phyloP scores from a whole-genome alignment of 441 rosid genomes.

The Jatropha podagrica region DNA sequence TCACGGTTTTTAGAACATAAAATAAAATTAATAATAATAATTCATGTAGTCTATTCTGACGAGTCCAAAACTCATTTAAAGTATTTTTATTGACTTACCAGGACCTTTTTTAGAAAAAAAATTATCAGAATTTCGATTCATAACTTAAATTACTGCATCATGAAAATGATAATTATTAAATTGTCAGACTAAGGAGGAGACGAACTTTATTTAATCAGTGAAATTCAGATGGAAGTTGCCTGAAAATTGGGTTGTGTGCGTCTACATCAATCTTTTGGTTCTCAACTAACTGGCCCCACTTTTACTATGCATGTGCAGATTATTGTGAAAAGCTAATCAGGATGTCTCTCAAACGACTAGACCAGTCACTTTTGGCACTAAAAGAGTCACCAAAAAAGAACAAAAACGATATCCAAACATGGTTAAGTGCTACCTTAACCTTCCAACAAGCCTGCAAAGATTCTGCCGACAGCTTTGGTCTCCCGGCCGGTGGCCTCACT shows the following conservation, averaged over 20 bases:
- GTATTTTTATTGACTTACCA: too few species aligned
- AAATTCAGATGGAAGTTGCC: not conserved
- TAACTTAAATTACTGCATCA: too few species aligned
- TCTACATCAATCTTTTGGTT: not conserved
- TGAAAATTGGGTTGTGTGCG: not conserved
- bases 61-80: not conserved
- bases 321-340: slow-evolving; percentile 49
- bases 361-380: slow-evolving; percentile 51
- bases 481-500: slow-evolving; percentile 19
- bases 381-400: slow-evolving; percentile 32
- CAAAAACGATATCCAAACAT: slow-evolving; percentile 62
- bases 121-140: too few species aligned
- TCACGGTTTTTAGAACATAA: too few species aligned
- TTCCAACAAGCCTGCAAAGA: slow-evolving; percentile 79
- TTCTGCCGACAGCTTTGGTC: slow-evolving; percentile 31
- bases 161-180: too few species aligned
- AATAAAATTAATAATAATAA: too few species aligned
- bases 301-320: slow-evolving; percentile 31
- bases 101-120: too few species aligned
- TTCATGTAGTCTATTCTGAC: not conserved
- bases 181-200: too few species aligned
- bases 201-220: too few species aligned
- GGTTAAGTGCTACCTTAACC: slow-evolving; percentile 75
- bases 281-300: not conserved
- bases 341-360: slow-evolving; percentile 57